Percentiles rank a stretch among this genome's conserved stretches.
Evolutionary conservation across 768 basidiomycete genomes (phyloP).

Genomic region (Xerocomus spinulosus): DNA sequence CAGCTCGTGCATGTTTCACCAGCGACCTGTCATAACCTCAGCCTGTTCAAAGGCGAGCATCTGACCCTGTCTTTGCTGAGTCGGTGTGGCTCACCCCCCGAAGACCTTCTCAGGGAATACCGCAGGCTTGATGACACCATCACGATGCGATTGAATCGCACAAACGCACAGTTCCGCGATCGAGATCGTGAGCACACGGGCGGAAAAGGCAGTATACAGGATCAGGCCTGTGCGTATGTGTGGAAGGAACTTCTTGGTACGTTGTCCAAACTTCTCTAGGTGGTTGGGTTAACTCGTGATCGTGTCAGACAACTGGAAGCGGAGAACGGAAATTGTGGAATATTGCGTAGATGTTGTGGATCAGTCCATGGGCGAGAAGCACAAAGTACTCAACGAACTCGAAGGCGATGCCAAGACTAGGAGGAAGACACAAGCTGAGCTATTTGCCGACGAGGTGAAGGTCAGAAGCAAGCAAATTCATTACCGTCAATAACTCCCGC

Average conservation of each 20-base stretch:
- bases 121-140: slow-evolving; percentile 76
- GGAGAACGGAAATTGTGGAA: slow-evolving; percentile 65
- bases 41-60: slow-evolving; percentile 61
- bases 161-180: slow-evolving; percentile 72
- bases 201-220: slow-evolving; percentile 54
- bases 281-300: slow-evolving; percentile 20
- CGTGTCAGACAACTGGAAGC: slow-evolving; percentile 59
- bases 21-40: slow-evolving; percentile 69
- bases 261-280: slow-evolving; percentile 24
- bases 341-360: slow-evolving; percentile 75
- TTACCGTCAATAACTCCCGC: slow-evolving; percentile 28
- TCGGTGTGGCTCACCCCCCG: slow-evolving; percentile 15
- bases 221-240: slow-evolving; percentile 68
- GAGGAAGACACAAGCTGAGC: slow-evolving; percentile 49
- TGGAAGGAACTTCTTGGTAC: slow-evolving; percentile 79
- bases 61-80: slow-evolving; percentile 2
- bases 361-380: slow-evolving; percentile 55
- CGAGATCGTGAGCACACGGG: slow-evolving; percentile 49
- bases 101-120: slow-evolving; percentile 81
- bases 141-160: slow-evolving; percentile 75
- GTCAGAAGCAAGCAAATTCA: slow-evolving; percentile 38
- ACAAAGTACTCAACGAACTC: slow-evolving; percentile 38
- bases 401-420: slow-evolving; percentile 42
- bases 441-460: slow-evolving; percentile 69
- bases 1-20: slow-evolving; percentile 70